Conservation (phyloP, 2,329 filamentous ascomycete genomes). For the Epicoccum nigrum region DNA sequence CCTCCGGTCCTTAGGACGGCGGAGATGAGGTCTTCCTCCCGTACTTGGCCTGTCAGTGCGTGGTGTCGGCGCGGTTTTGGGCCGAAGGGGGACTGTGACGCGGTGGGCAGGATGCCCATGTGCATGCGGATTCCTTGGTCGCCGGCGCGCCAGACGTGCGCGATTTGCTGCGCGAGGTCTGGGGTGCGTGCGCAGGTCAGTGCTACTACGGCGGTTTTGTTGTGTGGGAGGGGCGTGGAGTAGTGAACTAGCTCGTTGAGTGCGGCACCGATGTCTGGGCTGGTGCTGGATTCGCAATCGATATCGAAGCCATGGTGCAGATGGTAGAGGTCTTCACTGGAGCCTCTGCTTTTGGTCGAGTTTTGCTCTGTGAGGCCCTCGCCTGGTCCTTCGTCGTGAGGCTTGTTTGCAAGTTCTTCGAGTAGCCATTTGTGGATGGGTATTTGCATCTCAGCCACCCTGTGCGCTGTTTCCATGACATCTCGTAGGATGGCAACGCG, state of each 20-base stretch:
- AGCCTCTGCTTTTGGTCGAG: constrained; percentile 25
- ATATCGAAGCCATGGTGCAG: neutral
- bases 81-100: neutral
- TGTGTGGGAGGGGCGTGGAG: constrained; percentile 17
- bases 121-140: constrained; percentile 30
- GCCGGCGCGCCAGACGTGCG: constrained; percentile 26
- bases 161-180: constrained; percentile 24
- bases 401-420: constrained; percentile 25
- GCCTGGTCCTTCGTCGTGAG: constrained; percentile 28
- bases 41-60: constrained; percentile 3
- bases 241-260: constrained; percentile 21
- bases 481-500: constrained; percentile 28
- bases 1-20: constrained; percentile 30
- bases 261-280: constrained; percentile 23
- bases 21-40: constrained; percentile 28
- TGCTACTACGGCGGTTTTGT: constrained; percentile 29
- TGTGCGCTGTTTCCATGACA: constrained; percentile 15
- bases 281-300: constrained; percentile 10
- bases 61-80: neutral
- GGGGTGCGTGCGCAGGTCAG: constrained; percentile 21
- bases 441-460: constrained; percentile 32
- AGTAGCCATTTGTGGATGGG: constrained; percentile 27
- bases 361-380: constrained; percentile 21
- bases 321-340: constrained; percentile 18
- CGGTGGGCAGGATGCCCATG: constrained; percentile 23